Conservation (phyloP, 768 basidiomycete genomes). For the Fistulinella prunicolor region DNA sequence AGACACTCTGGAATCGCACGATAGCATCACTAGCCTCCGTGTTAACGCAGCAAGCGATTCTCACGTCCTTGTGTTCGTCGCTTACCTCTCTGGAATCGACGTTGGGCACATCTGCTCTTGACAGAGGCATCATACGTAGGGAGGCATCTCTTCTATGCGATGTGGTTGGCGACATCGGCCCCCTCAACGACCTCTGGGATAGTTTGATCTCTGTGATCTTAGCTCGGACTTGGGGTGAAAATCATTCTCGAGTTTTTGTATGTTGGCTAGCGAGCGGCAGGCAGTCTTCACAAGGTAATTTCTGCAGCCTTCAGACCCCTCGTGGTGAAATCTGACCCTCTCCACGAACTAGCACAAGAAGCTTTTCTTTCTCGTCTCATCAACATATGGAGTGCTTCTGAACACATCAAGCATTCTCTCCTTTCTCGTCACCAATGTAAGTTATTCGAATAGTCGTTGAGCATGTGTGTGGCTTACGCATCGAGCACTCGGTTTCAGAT, state of each 20-base stretch:
- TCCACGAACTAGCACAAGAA: constrained; percentile 37
- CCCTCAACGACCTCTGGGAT: constrained; percentile 53
- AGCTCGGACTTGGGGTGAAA: constrained; percentile 57
- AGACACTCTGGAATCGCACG: constrained; percentile 46
- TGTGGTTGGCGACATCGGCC: constrained; percentile 50
- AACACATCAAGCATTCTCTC: constrained; percentile 78
- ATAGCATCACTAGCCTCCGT: constrained; percentile 49
- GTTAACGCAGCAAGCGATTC: constrained; percentile 51
- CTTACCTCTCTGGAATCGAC: constrained; percentile 33
- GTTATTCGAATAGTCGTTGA: constrained; percentile 25
- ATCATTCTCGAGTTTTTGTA: constrained; percentile 58
- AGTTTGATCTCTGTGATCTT: constrained; percentile 44
- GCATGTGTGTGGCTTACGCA: background rate
- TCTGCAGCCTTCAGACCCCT: constrained; percentile 11
- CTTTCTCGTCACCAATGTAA: constrained; percentile 73
- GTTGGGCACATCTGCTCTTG: constrained; percentile 29
- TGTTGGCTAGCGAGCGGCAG: constrained; percentile 62
- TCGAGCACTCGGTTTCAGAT: constrained; percentile 44
- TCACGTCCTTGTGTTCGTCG: constrained; percentile 57
- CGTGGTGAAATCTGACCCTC: constrained; percentile 2
- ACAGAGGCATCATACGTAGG: constrained; percentile 46
- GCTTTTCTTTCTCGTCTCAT: constrained; percentile 48
- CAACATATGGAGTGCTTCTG: constrained; percentile 69
- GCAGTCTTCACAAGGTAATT: constrained; percentile 32
- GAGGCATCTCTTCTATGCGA: constrained; percentile 51